Conservation (phyloP, 257 asterid genomes). For the Avicennia marina region DNA sequence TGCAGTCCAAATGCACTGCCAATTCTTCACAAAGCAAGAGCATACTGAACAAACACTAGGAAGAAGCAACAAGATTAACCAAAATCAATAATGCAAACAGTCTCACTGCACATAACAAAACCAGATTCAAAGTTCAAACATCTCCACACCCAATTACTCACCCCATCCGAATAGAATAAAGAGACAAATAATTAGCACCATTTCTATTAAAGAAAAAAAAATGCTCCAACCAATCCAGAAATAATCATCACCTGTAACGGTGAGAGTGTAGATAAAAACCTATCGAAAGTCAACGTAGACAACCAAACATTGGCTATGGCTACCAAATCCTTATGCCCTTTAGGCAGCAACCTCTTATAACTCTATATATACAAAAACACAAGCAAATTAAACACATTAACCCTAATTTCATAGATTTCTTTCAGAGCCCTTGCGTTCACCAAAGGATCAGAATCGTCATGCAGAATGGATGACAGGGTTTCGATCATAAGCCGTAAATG, state of each 20-base stretch:
- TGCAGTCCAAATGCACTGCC: constrained; percentile 3
- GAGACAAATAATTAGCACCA: too few species aligned
- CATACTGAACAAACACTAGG: not conserved
- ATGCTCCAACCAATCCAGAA: not conserved
- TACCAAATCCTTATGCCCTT: constrained; percentile 89
- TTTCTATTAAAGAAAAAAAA: too few species aligned
- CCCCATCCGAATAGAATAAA: too few species aligned
- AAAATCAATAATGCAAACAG: not conserved
- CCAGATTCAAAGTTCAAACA: too few species aligned
- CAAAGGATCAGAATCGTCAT: constrained; percentile 61
- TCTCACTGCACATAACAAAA: too few species aligned
- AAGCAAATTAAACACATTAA: constrained; percentile 76
- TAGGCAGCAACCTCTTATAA: constrained; percentile 86
- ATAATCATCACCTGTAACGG: constrained; percentile 66
- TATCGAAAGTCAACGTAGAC: constrained; percentile 90
- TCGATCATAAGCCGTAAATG: constrained; percentile 75
- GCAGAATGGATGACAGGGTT: constrained; percentile 58
- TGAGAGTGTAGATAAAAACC: constrained; percentile 78
- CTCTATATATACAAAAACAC: constrained; percentile 71
- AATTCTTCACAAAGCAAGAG: not conserved
- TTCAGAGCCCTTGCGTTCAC: constrained; percentile 43
- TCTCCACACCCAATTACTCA: too few species aligned
- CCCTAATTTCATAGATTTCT: constrained; percentile 59
- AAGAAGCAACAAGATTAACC: not conserved
- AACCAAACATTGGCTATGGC: constrained; percentile 99